These are phyloP conservation scores for Endocladia muricata DNA, from an alignment of 31 red algal species.

Conservation along the genomic window DNA sequence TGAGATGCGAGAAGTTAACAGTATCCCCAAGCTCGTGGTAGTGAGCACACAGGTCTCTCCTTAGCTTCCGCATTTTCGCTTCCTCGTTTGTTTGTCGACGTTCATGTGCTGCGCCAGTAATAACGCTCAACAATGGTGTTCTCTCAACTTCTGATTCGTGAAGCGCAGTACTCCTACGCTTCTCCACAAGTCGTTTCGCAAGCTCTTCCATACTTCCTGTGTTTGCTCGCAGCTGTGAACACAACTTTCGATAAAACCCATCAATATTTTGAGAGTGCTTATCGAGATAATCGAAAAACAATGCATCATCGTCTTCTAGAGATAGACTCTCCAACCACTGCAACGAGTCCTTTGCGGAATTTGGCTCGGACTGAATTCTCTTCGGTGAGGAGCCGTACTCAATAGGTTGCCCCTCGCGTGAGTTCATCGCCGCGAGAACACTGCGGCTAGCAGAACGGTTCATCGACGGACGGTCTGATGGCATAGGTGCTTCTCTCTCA, in stretches of 20 bases:
- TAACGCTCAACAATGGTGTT: slow-evolving; percentile 6
- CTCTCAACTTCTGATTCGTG: neutral
- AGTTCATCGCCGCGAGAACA: slow-evolving; percentile 9
- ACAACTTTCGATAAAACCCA: slow-evolving; percentile 56
- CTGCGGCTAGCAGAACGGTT: neutral
- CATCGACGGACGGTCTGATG: neutral
- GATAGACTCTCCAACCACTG: neutral
- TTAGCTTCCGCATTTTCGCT: slow-evolving; percentile 2
- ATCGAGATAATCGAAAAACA: slow-evolving; percentile 70
- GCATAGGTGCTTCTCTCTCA: neutral
- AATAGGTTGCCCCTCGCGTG: neutral
- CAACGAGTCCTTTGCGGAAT: neutral
- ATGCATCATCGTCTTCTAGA: slow-evolving; percentile 53
- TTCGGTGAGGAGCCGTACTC: neutral
- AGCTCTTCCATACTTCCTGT: slow-evolving; percentile 11
- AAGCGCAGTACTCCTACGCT: neutral
- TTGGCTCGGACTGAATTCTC: neutral
- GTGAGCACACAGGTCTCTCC: slow-evolving; percentile 56
- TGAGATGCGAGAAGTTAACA: slow-evolving; percentile 85
- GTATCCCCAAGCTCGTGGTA: slow-evolving; percentile 84
- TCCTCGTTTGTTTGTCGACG: neutral
- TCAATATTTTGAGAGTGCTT: slow-evolving; percentile 58
- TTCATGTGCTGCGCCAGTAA: neutral
- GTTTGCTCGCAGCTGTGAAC: slow-evolving; percentile 11
- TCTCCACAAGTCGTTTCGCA: neutral